Evolutionary conservation across 1,139 yeast species (phyloP).

Genomic region (Hansenula lynferdii): DNA sequence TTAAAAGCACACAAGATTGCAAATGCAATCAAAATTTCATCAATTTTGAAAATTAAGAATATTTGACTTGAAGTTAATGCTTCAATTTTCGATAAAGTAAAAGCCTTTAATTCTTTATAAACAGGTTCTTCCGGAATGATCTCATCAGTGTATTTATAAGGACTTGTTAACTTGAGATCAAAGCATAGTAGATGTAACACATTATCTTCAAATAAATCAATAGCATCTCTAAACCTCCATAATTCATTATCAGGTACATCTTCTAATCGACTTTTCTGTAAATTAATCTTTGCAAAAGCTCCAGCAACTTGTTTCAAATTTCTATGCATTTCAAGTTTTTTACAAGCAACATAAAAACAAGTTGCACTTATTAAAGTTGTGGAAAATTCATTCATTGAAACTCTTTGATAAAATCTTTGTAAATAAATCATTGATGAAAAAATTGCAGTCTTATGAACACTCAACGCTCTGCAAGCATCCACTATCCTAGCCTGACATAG

Average conservation of each 20-base stretch:
- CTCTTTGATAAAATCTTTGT: slow-evolving; percentile 16
- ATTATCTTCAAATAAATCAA: slow-evolving; percentile 10
- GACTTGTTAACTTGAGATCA: slow-evolving; percentile 16
- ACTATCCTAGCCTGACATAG: neutral
- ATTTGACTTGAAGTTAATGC: slow-evolving; percentile 5
- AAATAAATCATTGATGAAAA: slow-evolving; percentile 14
- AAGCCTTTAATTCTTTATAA: neutral
- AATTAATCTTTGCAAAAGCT: neutral
- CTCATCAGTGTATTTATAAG: slow-evolving; percentile 6
- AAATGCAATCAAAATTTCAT: slow-evolving; percentile 4
- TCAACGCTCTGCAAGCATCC: neutral
- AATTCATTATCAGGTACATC: neutral
- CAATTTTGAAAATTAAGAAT: slow-evolving; percentile 6
- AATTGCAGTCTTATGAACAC: slow-evolving; percentile 2
- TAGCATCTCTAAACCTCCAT: slow-evolving; percentile 14
- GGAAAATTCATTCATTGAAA: slow-evolving; percentile 3
- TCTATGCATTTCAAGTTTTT: slow-evolving; percentile 15
- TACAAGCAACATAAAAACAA: slow-evolving; percentile 15
- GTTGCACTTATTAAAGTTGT: slow-evolving; percentile 2
- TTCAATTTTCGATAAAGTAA: neutral
- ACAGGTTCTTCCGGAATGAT: neutral
- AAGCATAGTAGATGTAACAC: slow-evolving; percentile 20
- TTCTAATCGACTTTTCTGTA: neutral
- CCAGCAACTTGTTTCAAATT: slow-evolving; percentile 7
- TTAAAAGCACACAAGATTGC: slow-evolving; percentile 3